phyloP scores from a whole-genome alignment of 1,139 yeast genomes.

The Blastobotrys malaysiensis region DNA sequence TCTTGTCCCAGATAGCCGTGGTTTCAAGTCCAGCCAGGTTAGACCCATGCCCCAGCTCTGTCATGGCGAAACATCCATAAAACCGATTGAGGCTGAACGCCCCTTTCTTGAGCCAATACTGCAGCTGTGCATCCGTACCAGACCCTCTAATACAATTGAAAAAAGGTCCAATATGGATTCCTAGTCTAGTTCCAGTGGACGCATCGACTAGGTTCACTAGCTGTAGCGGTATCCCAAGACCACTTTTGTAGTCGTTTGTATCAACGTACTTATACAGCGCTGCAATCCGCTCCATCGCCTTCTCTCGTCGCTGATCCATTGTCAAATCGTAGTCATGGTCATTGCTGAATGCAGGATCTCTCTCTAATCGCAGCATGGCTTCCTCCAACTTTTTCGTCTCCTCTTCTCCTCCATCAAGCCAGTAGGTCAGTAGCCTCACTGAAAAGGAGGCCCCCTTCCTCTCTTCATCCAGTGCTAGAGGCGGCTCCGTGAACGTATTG shows the following conservation, averaged over 20 bases:
- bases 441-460: constrained; percentile 44
- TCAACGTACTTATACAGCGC: constrained; percentile 43
- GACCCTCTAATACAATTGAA: constrained; percentile 65
- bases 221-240: constrained; percentile 44
- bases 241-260: constrained; percentile 38
- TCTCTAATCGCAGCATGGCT: constrained; percentile 43
- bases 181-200: constrained; percentile 58
- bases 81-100: constrained; percentile 57
- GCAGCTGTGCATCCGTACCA: constrained; percentile 54
- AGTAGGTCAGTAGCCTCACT: constrained; percentile 45
- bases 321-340: constrained; percentile 49
- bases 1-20: constrained; percentile 69
- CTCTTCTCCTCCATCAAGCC: constrained; percentile 49
- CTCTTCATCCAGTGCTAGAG: constrained; percentile 36
- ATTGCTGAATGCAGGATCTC: constrained; percentile 50
- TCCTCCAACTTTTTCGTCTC: constrained; percentile 43
- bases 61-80: constrained; percentile 92
- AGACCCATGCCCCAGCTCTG: constrained; percentile 69
- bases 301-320: constrained; percentile 46
- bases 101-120: constrained; percentile 72
- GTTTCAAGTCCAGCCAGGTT: constrained; percentile 89
- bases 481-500: constrained; percentile 33
- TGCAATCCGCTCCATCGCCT: constrained; percentile 47
- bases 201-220: constrained; percentile 47
- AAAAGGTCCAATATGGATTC: constrained; percentile 60